Conservation (phyloP, 2,329 filamentous ascomycete genomes). For the Macroventuria anomochaeta region DNA sequence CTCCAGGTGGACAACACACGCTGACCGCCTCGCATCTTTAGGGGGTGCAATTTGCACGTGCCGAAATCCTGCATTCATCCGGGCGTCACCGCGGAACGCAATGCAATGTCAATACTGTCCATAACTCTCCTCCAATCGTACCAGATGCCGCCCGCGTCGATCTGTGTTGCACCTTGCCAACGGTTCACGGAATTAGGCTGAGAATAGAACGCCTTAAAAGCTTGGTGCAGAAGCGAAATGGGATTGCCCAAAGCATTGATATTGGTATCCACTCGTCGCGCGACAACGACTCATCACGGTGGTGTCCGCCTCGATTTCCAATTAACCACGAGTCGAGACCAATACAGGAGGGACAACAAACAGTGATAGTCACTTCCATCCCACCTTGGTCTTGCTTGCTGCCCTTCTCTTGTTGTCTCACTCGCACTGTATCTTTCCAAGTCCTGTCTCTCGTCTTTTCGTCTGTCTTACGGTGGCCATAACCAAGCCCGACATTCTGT, state of each 20-base stretch:
- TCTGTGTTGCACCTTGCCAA: constrained; percentile 14
- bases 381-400: neutral
- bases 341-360: constrained; percentile 6
- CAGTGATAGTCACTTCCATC: neutral
- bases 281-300: constrained; percentile 12
- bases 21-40: constrained; percentile 12
- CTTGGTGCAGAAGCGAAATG: constrained; percentile 24
- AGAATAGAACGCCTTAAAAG: constrained; percentile 22
- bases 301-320: constrained; percentile 10
- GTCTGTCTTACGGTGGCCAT: neutral
- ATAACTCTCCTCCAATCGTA: constrained; percentile 12
- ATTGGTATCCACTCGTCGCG: constrained; percentile 19
- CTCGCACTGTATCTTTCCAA: neutral
- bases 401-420: neutral
- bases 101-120: constrained; percentile 1
- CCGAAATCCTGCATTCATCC: constrained; percentile 12
- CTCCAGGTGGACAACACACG: constrained; percentile 4
- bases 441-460: neutral
- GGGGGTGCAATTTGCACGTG: constrained; percentile 5
- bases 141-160: constrained; percentile 15
- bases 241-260: constrained; percentile 18
- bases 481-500: neutral
- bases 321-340: constrained; percentile 14
- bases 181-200: constrained; percentile 25
- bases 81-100: constrained; percentile 8